Percentiles rank a stretch among this genome's conserved stretches.
Conservation (phyloP, 2,329 filamentous ascomycete species). For the Nigrospora sphaerica region DNA sequence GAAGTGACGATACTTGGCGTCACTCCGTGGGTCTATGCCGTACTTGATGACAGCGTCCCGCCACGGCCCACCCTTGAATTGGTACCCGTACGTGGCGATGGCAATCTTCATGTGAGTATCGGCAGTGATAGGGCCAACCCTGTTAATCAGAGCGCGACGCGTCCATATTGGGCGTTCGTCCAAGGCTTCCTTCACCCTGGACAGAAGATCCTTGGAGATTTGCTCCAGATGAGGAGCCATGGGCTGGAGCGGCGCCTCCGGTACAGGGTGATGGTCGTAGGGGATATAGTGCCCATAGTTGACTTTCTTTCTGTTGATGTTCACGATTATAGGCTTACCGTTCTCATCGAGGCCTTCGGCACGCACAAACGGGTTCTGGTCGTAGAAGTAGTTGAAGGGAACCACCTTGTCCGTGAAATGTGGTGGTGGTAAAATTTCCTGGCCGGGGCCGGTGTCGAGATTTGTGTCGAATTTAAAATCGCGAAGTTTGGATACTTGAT, state of each 20-base stretch:
- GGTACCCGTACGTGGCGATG: conserved; percentile 80
- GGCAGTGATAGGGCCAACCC: conserved; percentile 45
- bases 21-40: conserved; percentile 75
- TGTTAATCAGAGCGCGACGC: conserved; percentile 71
- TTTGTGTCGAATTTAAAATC: conserved; percentile 61
- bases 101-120: conserved; percentile 63
- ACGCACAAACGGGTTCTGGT: conserved; percentile 75
- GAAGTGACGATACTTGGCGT: conserved; percentile 71
- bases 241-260: conserved; percentile 52
- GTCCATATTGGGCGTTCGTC: conserved; percentile 78
- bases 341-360: conserved; percentile 49
- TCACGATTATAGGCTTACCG: conserved; percentile 46
- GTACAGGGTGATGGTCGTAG: conserved; percentile 54
- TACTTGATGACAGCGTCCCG: conserved; percentile 80
- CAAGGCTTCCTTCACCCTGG: conserved; percentile 58
- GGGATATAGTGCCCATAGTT: conserved; percentile 51
- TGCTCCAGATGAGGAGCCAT: conserved; percentile 49
- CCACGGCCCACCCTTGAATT: conserved; percentile 90
- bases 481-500: conserved; percentile 42
- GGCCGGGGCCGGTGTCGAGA: conserved; percentile 49
- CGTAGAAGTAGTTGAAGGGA: conserved; percentile 74
- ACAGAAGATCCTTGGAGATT: conserved; percentile 57
- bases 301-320: conserved; percentile 45
- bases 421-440: conserved; percentile 73
- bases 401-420: conserved; percentile 68